Percentiles rank a stretch among this genome's conserved stretches.
Conservation (phyloP, 2,329 filamentous ascomycete species). For the Alternaria triticina region DNA sequence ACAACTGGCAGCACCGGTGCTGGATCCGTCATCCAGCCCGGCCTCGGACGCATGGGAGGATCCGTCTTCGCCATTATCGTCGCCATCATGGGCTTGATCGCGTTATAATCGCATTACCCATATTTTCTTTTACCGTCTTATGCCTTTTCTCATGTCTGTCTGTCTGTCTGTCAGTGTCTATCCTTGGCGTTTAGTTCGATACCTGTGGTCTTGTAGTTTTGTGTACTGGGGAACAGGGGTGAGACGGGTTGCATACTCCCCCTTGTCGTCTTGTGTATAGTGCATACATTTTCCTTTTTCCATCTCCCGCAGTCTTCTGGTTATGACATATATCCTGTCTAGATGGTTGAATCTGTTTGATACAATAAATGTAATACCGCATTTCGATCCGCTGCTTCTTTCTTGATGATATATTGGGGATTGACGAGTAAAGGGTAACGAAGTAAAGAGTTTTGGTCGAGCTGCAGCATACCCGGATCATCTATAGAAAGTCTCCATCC, state of each 20-base stretch:
- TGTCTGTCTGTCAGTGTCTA: neutral
- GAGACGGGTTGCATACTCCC: neutral
- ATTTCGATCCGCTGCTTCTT: neutral
- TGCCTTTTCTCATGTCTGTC: neutral
- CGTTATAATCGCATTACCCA: constrained; percentile 24
- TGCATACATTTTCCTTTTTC: neutral
- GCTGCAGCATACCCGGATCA: neutral
- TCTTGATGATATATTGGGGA: neutral
- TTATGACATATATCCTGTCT: neutral
- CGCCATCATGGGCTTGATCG: constrained; percentile 40
- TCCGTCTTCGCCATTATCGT: constrained; percentile 42
- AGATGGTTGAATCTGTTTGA: neutral
- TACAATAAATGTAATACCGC: neutral
- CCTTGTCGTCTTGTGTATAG: neutral
- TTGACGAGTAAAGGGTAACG: too few relatives aligned
- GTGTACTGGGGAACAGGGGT: neutral
- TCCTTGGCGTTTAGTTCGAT: neutral
- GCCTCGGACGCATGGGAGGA: constrained; percentile 38
- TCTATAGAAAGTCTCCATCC: neutral
- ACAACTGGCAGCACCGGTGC: constrained; percentile 14
- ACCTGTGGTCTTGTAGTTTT: neutral
- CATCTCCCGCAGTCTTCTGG: neutral
- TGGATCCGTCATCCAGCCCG: constrained; percentile 30
- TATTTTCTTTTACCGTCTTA: neutral
- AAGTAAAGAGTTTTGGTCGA: too few relatives aligned